Conservation (phyloP, 176 grass and related monocot genomes). For the Triticum monococcum region DNA sequence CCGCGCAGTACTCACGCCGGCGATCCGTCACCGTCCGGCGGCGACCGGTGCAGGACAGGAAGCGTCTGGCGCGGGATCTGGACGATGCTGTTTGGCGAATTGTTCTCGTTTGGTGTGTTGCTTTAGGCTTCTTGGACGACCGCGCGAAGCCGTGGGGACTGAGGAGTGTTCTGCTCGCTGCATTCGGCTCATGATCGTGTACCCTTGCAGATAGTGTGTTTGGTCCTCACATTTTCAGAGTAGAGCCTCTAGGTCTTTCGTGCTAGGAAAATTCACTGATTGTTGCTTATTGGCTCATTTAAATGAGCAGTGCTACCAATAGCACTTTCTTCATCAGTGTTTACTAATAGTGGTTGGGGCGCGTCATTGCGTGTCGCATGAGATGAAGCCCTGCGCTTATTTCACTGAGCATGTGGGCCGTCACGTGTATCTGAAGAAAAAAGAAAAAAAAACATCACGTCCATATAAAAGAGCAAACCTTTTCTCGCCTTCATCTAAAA, state of each 20-base stretch:
- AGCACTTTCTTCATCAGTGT: background rate
- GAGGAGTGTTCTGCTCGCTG: background rate
- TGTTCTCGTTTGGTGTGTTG: background rate
- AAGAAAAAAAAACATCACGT: too few species aligned
- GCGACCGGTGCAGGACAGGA: background rate
- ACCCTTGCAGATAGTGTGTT: background rate
- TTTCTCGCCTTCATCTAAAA: too few species aligned
- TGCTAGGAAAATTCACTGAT: background rate
- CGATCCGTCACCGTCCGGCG: conserved; percentile 13
- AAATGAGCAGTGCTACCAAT: background rate
- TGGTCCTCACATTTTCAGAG: background rate
- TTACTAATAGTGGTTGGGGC: too few species aligned
- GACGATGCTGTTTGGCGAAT: background rate
- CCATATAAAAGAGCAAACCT: too few species aligned
- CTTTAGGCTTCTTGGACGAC: background rate
- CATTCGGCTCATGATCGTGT: background rate
- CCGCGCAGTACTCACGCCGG: background rate
- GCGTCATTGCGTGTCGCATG: too few species aligned
- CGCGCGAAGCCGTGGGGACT: too few species aligned
- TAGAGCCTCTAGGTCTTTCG: background rate
- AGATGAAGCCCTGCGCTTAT: too few species aligned
- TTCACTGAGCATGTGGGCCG: too few species aligned
- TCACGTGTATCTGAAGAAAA: too few species aligned
- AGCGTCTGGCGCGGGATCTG: background rate
- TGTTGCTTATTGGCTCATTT: background rate